Conservation (phyloP, 2,329 filamentous ascomycete species). For the Trichoderma sp. region DNA sequence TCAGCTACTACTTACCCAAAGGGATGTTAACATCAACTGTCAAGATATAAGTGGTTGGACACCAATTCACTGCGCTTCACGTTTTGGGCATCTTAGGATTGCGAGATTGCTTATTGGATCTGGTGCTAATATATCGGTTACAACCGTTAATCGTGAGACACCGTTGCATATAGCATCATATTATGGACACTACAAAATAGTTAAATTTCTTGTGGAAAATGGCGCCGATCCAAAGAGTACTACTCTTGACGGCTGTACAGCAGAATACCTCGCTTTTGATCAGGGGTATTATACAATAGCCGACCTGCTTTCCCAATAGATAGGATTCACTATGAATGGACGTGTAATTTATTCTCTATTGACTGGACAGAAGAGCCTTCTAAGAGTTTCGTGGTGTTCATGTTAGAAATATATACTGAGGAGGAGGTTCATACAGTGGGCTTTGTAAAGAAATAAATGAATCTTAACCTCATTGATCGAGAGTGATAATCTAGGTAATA, state of each 20-base stretch:
- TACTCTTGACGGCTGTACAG: background rate
- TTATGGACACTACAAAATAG: background rate
- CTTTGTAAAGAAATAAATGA: too few species aligned
- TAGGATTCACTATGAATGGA: background rate
- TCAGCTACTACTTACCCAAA: background rate
- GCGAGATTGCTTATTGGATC: background rate
- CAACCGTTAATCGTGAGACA: background rate
- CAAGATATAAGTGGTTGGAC: background rate
- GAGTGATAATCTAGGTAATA: too few species aligned
- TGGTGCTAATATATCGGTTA: background rate
- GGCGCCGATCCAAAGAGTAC: background rate
- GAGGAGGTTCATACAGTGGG: too few species aligned
- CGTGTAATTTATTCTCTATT: too few species aligned
- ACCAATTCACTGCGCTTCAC: background rate
- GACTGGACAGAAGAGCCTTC: too few species aligned
- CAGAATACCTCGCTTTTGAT: background rate
- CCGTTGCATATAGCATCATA: background rate
- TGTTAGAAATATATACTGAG: too few species aligned
- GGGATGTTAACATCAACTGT: background rate
- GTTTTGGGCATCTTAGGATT: background rate
- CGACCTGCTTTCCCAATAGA: background rate
- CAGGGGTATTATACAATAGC: background rate
- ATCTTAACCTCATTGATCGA: too few species aligned
- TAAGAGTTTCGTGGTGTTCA: too few species aligned
- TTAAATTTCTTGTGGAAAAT: background rate